Base-by-base conservation (phyloP, 495 filamentous ascomycete species). In the Halenospora varia region DNA sequence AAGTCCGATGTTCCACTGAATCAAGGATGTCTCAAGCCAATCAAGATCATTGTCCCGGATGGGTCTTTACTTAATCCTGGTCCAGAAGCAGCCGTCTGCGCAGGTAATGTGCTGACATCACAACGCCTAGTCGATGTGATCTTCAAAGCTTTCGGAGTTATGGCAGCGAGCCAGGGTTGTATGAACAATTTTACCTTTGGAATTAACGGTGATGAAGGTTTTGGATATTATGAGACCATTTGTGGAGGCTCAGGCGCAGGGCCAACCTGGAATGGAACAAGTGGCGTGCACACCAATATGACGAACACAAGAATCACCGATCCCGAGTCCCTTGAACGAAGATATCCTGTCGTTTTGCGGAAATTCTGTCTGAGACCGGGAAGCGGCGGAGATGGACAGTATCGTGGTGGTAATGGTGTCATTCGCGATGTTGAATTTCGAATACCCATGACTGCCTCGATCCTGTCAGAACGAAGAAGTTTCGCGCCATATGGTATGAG, bases 291-390 rank as follows among this genome's bases (percentile, higher is more conserved):
- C 68, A 87, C 85, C 19, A 93, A 97, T 71, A 98, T 97, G 93
- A 98, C 94, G n/a, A 98, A 98, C 70, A 98, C 94, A 3, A 84
- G 94, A 1, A 97, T 97, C 67, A 98, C 94, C 1, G 94, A 98
- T 73, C 79, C 90, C 0, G 94, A 98, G 62, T 84, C 96, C 17
- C 92, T 98, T 63, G 94, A 98, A 71, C 81, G 93, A 2, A 81
- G 94, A n/a, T 98, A 98, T 65, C 94, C 94, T 1, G 88, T 96
- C 1, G 65, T 97, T 15, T 77, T 97, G 19, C 79, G 89, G 0
- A 85, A 93, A 67, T 98, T 97, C 68, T 83, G 83, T 2, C 77
- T 97, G 23, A 75, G 93, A 0, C 64, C 73, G 20, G 84, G 83
- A 0, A 85, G 81, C 11, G 88, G 86, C 19, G 94, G 93, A 0